These are phyloP conservation scores for Podochytrium sp. DNA, from an alignment of 192 early-diverging fungal species.

Conservation along the genomic window DNA sequence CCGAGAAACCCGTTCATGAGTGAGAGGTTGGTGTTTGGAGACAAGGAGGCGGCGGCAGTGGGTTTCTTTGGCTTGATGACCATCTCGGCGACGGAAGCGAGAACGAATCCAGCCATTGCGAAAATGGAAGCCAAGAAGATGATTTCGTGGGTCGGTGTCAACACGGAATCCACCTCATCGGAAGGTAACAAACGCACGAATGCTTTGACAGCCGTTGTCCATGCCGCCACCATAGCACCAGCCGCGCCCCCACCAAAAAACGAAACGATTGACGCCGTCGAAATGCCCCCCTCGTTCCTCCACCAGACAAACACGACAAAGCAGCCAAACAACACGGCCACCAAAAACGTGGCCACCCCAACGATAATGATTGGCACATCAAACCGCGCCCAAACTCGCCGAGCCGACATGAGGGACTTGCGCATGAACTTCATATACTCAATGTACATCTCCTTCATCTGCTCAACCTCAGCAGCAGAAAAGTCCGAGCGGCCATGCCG, in stretches of 20 bases:
- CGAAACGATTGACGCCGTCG: neutral
- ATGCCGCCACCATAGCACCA: constrained; percentile 14
- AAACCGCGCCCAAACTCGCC: constrained; percentile 93
- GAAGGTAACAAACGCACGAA: constrained; percentile 9
- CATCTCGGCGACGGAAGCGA: neutral
- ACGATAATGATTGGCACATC: constrained; percentile 76
- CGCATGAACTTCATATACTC: constrained; percentile 61
- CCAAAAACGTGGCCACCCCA: constrained; percentile 62
- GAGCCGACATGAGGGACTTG: constrained; percentile 67
- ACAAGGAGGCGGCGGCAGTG: neutral
- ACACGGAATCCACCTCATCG: constrained; percentile 27
- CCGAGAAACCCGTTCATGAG: constrained; percentile 22
- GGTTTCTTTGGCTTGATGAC: neutral
- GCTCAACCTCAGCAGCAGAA: neutral
- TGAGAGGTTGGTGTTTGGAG: neutral
- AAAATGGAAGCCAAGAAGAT: constrained; percentile 33
- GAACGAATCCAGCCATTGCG: constrained; percentile 16
- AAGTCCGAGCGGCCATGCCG: neutral
- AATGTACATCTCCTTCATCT: constrained; percentile 28
- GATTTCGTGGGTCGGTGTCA: constrained; percentile 37
- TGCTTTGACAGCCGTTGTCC: neutral
- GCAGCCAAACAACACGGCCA: constrained; percentile 18
- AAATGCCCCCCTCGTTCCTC: constrained; percentile 12
- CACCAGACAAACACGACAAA: constrained; percentile 1
- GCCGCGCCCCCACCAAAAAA: neutral